Evolutionary conservation across 192 early-diverging fungal species (phyloP), one percentile per base, ranked within the genome.

Genomic region (Coemansia sp.): DNA sequence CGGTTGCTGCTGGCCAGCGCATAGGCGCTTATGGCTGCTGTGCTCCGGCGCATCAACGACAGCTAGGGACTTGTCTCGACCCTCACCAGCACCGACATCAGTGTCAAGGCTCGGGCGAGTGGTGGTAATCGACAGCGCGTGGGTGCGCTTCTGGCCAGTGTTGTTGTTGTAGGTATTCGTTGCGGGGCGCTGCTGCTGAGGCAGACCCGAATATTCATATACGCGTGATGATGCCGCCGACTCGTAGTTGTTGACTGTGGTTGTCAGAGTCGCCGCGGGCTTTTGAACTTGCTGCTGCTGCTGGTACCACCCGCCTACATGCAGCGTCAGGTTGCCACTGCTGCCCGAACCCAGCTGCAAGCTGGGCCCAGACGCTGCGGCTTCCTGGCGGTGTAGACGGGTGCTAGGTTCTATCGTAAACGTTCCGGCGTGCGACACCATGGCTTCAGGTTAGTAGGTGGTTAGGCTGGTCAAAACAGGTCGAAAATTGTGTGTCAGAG

Each of bases 271-370:
- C 60, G 67, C 55, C 36, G 51, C 42, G 51, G 36, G 62, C 62
- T 66, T 48, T 63, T 39, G 62, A 50, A 25, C 62, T 42, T 62
- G 63, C 29, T 64, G 69, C 29, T 64, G 69, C 63, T 62, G 69
- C 53, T 42, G 73, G 63, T 73, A 65, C 80, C 80, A 83, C 80
- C 80, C 80, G 80, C 67, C 80, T 83, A 83, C 80, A 83, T 74
- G 76, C 78, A 81, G 48, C 80, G 67, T 67, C 80, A 75, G 67
- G 80, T 72, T 53, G 80, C 76, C 58, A 60, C 66, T 38, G 66
- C 23, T 44, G 21, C 62, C 27, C 8, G 55, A 19, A 23, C 72
- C 66, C 48, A 53, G 25, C 32, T 31, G 55, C 17, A 45, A 44
- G 38, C 25, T 44, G 45, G 39, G 23, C 44, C 42, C 46, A 44